Evolutionary conservation across 257 asterid species (phyloP), one percentile per base, ranked within the genome.

Genomic region (Anisodus acutangulus): DNA sequence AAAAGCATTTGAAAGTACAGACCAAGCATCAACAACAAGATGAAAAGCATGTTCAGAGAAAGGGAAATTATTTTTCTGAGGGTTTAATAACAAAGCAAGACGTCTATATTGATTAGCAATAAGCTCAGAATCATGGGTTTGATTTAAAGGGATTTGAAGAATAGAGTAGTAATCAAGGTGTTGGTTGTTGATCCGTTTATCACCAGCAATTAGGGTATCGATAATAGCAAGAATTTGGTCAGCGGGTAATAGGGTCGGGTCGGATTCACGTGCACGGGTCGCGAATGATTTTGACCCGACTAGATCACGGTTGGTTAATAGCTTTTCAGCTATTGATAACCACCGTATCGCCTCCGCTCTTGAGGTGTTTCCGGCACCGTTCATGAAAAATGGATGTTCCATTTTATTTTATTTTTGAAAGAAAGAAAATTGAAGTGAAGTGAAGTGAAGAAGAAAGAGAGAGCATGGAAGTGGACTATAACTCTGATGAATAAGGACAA

Each of bases 211-310:
- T 11, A 97, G 91, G 55, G 99, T 95, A 85, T 97, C 98, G 45
- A 88, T 95, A 6, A 97, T 94, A 49, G 98, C 96, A 3, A 97
- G 91, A 76, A 97, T 91, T 88, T 92, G 97, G 86, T 95, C 97
- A 19, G 98, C 97, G 79, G 86, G 92, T 22, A 92, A 15, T 12
- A 93, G 93, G 59, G 91, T 88, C 79, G 98, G 98, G 93, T 95
- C 98, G 81, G 95, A 88, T 78, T 95, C 99, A 49, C 97, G 94
- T 37, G 98, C 99, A 2, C 98, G 97, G 83, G 91, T 89, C 15
- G 98, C 99, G 84, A 95, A 93, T 2, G 98, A 90, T 86, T 93
- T 97, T 93, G 97, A 89, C 0, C 98, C 98, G 45, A 94, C 79
- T 1, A 93, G 87, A 88, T 97, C 98, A 57, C 98, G 97, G n/a